Evolutionary conservation across 768 basidiomycete species (phyloP).

Genomic region (Russula compacta): DNA sequence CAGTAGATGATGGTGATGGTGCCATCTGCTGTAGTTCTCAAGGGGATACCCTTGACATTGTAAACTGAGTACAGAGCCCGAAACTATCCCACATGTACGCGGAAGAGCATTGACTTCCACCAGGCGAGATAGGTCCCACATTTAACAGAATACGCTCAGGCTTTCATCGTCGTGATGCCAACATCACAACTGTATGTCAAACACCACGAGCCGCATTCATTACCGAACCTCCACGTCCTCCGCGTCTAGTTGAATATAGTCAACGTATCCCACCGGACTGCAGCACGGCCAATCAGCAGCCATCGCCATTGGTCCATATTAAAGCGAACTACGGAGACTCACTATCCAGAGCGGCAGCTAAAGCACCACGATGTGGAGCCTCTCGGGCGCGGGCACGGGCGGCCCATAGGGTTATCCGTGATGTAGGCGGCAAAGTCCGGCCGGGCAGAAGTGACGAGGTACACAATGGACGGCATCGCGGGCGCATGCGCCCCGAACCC

Average conservation of each 20-base stretch:
- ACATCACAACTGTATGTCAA: background rate
- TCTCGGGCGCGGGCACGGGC: slow-evolving; percentile 8
- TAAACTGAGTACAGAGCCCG: no score
- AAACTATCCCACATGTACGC: no score
- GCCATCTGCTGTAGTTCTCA: no score
- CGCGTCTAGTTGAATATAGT: slow-evolving; percentile 19
- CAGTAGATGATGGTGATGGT: no score
- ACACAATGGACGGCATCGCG: slow-evolving; percentile 11
- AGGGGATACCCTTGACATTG: no score
- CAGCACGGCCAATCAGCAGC: background rate
- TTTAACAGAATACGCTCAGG: no score
- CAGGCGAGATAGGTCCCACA: no score
- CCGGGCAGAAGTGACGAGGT: slow-evolving; percentile 16
- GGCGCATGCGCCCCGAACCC: background rate
- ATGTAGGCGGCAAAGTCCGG: slow-evolving; percentile 11
- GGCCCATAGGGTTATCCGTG: slow-evolving; percentile 19
- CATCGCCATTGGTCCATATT: background rate
- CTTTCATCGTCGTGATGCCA: no score
- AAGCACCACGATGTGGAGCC: slow-evolving; percentile 18
- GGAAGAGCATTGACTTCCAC: no score
- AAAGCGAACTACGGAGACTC: background rate
- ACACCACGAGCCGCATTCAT: background rate
- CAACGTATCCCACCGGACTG: slow-evolving; percentile 14
- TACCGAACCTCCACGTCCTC: slow-evolving; percentile 11
- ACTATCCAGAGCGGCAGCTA: slow-evolving; percentile 15